Base-by-base conservation (phyloP, 306 rosid genomes). In the Senna tora region DNA sequence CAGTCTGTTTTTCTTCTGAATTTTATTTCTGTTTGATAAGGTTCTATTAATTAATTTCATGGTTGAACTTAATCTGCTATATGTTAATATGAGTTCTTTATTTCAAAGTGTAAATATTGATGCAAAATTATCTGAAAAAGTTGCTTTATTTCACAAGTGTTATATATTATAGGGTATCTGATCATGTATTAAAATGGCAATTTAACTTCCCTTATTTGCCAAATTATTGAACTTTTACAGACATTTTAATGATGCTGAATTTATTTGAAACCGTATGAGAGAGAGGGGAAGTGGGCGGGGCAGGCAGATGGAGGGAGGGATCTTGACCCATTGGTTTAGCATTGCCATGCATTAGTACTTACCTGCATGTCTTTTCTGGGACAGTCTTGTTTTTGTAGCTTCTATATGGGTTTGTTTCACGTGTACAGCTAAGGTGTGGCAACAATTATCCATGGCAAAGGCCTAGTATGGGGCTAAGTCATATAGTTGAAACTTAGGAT, bases 1-100 rank as follows among this genome's bases (percentile, higher is more conserved):
- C 65, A 63, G 43, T 75, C 75, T 68, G 25, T 45, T 14, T 9
- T 56, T 69, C 51, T 45, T 73, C 19, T 19, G 20, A 51, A 47
- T 72, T 38, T 30, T 66, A 28, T 47, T 65, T 59, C 19, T 59
- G 41, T 49, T 57, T 41, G 60, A 55, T 21, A 65, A 58, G 65
- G 49, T 55, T 57, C 34, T 2, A 45, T 4, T 65, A 16, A n/a
- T n/a, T n/a, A 49, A 49, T 38, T 22, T 69, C 25, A 52, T 42
- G 30, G 64, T 59, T 68, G 71, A 60, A 50, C 50, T 69, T 21
- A 13, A 61, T 67, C 60, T 56, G 5, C 62, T 34, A 30, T 57
- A 34, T 60, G 2, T 22, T 14, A 63, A 66, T 14, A 13, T 28
- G n/a, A n/a, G 14, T 13, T 50, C 50, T 34, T 19, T 34, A 34